A percentile compares a stretch with the other conserved stretches of the same genome.
Conservation (phyloP, 2,329 filamentous ascomycete species). For the Fusarium duplospermum region DNA sequence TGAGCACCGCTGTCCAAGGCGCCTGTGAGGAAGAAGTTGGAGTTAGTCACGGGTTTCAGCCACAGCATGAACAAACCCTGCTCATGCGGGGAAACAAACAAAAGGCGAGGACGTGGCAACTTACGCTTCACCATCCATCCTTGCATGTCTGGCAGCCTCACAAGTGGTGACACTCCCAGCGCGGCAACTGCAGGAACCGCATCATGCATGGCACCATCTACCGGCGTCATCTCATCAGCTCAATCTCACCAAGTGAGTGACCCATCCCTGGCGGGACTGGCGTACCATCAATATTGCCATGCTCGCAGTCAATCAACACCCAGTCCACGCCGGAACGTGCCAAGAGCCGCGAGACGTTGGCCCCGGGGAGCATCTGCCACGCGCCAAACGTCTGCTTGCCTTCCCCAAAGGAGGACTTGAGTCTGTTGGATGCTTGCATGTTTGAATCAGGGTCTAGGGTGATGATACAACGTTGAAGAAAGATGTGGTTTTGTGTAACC, state of each 20-base stretch:
- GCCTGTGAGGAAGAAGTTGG: slow-evolving; percentile 38
- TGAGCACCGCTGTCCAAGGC: slow-evolving; percentile 61
- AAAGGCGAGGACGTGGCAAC: neutral
- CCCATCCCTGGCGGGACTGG: neutral
- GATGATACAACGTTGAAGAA: neutral
- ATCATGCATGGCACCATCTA: slow-evolving; percentile 62
- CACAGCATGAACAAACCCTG: neutral
- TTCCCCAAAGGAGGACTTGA: slow-evolving; percentile 60
- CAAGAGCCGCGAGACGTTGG: slow-evolving; percentile 68
- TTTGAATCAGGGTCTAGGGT: neutral
- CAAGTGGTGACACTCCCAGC: slow-evolving; percentile 52
- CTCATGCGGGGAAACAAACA: neutral
- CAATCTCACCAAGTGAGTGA: neutral
- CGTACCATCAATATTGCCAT: slow-evolving; percentile 59
- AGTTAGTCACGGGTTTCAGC: neutral
- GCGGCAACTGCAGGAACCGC: slow-evolving; percentile 61
- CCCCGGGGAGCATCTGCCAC: slow-evolving; percentile 71
- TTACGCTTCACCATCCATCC: slow-evolving; percentile 56
- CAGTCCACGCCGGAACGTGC: slow-evolving; percentile 72
- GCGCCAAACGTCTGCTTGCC: slow-evolving; percentile 63
- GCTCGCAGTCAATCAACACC: slow-evolving; percentile 68
- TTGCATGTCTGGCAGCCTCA: slow-evolving; percentile 62
- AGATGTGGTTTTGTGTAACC: neutral
- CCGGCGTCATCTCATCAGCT: neutral
- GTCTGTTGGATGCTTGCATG: slow-evolving; percentile 58